Base-by-base conservation (phyloP, 768 basidiomycete genomes). In the Trametes coccinea region DNA sequence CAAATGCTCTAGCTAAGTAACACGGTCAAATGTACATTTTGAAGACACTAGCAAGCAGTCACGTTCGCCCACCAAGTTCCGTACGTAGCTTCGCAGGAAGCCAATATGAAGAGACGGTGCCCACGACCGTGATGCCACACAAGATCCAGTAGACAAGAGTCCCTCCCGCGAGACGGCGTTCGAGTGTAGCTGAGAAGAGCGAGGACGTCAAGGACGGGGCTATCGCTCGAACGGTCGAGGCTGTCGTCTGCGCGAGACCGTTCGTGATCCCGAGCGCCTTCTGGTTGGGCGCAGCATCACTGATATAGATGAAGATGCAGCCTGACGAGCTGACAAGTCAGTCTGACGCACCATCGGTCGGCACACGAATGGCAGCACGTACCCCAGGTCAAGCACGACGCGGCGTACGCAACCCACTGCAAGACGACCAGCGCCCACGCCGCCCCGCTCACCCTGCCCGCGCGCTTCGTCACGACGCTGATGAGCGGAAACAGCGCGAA, bases 171-270 rank as follows among this genome's bases (percentile, higher is more conserved):
- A 82, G 64, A 30, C 76, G 72, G n/a, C 64, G 66, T 59, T 82
- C 72, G 11, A 80, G 54, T 0, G 82, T 82, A 0, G 80, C 59
- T 0, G 85, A 79, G 66, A 83, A 86, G 11, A 86, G 69, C 0
- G 84, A 84, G 0, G 82, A 79, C 1, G 83, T 76, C n/a, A 79
- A 65, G 8, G 80, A 74, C 0, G 84, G 85, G 2, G 82, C 82
- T n/a, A 85, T 62, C 0, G 82, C 74, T 39, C 85, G 76, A 65
- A 78, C 75, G 5, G 76, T 72, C 2, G 80, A 83, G 2, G 74
- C 74, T 2, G 79, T 68, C 68, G 82, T 82, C 69, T 87, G 84
- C 1, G 78, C 82, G 39, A 85, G 65, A 6, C 84, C 83, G 59
- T 83, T 84, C 10, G 78, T 76, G 4, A 81, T 74, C 1, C 82